A percentile compares a stretch with the other conserved stretches of the same genome.
Evolutionary conservation across 2,329 filamentous ascomycete species (phyloP).

Genomic region (Sporothrix variecibatus): DNA sequence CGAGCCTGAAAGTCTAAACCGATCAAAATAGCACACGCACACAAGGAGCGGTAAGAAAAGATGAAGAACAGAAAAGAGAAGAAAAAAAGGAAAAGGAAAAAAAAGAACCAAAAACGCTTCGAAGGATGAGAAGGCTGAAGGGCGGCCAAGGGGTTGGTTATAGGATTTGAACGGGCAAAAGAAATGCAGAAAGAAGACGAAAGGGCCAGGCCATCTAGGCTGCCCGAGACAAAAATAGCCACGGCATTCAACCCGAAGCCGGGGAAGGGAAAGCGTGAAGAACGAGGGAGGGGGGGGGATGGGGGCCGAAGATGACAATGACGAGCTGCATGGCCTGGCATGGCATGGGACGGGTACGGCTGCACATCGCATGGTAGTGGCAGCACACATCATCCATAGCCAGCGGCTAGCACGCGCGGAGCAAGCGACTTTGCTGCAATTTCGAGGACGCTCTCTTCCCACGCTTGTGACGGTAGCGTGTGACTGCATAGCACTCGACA

Average conservation of each 20-base stretch:
- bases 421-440: background rate
- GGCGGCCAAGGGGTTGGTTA: conserved; percentile 19
- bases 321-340: conserved; percentile 20
- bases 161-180: conserved; percentile 1
- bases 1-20: conserved; percentile 40
- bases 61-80: conserved; percentile 30
- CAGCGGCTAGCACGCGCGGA: conserved; percentile 29
- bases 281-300: background rate
- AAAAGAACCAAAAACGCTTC: conserved; percentile 14
- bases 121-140: conserved; percentile 19
- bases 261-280: conserved; percentile 7
- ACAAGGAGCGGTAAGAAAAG: conserved; percentile 23
- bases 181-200: conserved; percentile 2
- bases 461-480: conserved; percentile 18
- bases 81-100: conserved; percentile 33
- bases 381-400: conserved; percentile 1
- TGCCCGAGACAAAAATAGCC: conserved; percentile 21
- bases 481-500: conserved; percentile 9
- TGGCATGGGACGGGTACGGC: conserved; percentile 18
- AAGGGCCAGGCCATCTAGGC: conserved; percentile 4
- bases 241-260: conserved; percentile 23
- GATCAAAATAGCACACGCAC: conserved; percentile 37
- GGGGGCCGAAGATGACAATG: background rate
- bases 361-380: conserved; percentile 9
- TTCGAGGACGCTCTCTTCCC: background rate